phyloP scores from a whole-genome alignment of 225 moss, liverwort and hornwort species.

The Marchantia polymorpha region DNA sequence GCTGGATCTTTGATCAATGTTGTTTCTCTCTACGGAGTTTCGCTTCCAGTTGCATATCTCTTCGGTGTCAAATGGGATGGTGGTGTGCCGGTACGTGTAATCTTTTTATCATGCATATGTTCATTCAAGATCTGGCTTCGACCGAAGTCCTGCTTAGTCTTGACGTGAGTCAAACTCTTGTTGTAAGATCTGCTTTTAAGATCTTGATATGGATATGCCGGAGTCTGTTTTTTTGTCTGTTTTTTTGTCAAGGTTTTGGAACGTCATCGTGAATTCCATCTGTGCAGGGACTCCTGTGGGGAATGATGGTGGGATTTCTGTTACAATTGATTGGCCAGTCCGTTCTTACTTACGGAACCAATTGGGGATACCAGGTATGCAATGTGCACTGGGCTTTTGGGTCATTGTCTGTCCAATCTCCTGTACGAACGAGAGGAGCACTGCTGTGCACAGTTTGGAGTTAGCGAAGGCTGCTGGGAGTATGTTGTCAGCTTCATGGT shows the following conservation, averaged over 20 bases:
- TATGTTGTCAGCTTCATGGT: background rate
- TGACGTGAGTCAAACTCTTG: no score
- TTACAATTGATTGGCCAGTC: conserved; percentile 33
- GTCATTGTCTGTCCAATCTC: no score
- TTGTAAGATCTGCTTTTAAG: no score
- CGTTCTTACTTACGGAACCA: conserved; percentile 28
- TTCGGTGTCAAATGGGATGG: conserved; percentile 27
- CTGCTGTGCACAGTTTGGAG: background rate
- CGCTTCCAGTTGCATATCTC: conserved; percentile 36
- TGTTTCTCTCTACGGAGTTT: conserved; percentile 30
- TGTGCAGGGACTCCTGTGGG: conserved; percentile 48
- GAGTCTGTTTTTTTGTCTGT: no score
- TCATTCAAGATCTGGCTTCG: no score
- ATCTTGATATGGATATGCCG: no score
- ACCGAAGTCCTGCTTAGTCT: no score
- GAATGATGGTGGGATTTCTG: conserved; percentile 36
- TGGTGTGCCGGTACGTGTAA: conserved; percentile 30
- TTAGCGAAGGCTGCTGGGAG: background rate
- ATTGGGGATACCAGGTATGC: conserved; percentile 43
- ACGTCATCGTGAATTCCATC: no score
- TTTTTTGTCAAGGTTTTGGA: no score
- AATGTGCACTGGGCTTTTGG: background rate
- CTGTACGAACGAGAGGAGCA: no score
- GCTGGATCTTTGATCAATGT: conserved; percentile 43
- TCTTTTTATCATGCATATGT: no score